Base-by-base conservation (phyloP, 352 stramenopile genomes). In the Vaucheria bursata region DNA sequence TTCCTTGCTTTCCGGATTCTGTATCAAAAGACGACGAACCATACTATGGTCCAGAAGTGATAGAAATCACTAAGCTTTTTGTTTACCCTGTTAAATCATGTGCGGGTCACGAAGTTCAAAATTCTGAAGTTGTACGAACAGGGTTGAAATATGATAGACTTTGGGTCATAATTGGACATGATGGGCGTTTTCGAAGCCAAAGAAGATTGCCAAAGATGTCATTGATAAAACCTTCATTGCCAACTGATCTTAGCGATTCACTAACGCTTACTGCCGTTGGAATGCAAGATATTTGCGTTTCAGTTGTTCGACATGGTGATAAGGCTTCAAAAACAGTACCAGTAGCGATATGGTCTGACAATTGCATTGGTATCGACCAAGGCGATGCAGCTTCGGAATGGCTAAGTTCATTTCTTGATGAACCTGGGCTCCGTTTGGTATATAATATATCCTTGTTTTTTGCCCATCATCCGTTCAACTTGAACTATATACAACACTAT, bases 81-180 rank as follows among this genome's bases (percentile, higher is more conserved):
- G 73, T 83, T 3, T 83, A 83, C 71, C 78, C 78, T 34, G 64
- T 83, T 18, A 83, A 83, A 70, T 83, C 78, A 45, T 83, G 78
- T 25, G 78, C 71, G 35, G 78, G 78, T 25, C 37, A 71, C n/a
- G 31, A 77, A 25, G 78, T 83, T 6, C 36, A 80, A 25, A 32
- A 74, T 35, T 69, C 32, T 7, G n/a, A 69, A 1, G 36, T 83
- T 4, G 64, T 33, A 1, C 35, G 69, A 7, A 68, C 72, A 12
- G 78, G 78, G 12, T 68, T 83, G 7, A 66, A 83, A 35, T 79
- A 75, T 45, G 78, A 83, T 45, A 79, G 78, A 18, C 36, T 72
- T 12, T 83, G 78, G 78, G 52, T 83, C 53, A 67, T 83, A 12
- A 64, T 81, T 39, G 78, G 78, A 64, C 18, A 45, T 12, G 34